These are phyloP conservation scores for Acer saccharum DNA, from an alignment of 345 rosid species.

Conservation along the genomic window DNA sequence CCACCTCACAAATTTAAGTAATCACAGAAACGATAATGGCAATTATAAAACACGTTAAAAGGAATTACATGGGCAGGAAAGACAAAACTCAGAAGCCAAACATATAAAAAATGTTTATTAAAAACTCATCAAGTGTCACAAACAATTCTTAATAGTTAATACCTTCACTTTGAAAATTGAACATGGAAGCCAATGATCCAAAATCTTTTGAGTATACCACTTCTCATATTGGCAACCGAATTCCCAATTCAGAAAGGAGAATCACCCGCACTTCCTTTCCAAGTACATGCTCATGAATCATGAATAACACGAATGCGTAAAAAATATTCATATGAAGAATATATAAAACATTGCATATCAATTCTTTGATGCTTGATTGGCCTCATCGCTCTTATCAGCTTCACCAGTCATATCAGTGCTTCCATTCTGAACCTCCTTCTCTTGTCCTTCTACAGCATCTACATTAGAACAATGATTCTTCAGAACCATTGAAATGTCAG, in stretches of 20 bases:
- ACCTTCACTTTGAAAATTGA: background rate
- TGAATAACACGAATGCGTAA: background rate
- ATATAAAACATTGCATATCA: conserved; percentile 14
- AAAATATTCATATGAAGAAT: background rate
- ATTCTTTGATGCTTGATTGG: conserved; percentile 22
- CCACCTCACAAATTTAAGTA: background rate
- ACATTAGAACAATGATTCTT: conserved; percentile 88
- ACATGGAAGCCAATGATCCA: conserved; percentile 13
- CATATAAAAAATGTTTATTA: background rate
- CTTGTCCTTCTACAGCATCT: conserved; percentile 48
- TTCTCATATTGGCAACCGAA: conserved; percentile 13
- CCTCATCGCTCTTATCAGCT: conserved; percentile 26
- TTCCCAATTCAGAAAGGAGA: conserved; percentile 18
- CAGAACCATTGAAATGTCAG: conserved; percentile 71
- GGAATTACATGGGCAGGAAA: background rate
- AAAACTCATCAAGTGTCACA: conserved; percentile 8
- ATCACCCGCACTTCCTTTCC: conserved; percentile 11
- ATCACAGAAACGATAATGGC: background rate
- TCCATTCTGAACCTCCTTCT: conserved; percentile 37
- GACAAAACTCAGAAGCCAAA: background rate
- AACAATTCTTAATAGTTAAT: conserved; percentile 4
- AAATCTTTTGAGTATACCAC: conserved; percentile 24
- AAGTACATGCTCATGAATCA: background rate
- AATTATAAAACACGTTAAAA: background rate
- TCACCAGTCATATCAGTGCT: conserved; percentile 20